Evolutionary conservation across 306 rosid genomes (phyloP), one percentile per base, ranked within the genome.

Genomic region (Gillenia trifoliata): DNA sequence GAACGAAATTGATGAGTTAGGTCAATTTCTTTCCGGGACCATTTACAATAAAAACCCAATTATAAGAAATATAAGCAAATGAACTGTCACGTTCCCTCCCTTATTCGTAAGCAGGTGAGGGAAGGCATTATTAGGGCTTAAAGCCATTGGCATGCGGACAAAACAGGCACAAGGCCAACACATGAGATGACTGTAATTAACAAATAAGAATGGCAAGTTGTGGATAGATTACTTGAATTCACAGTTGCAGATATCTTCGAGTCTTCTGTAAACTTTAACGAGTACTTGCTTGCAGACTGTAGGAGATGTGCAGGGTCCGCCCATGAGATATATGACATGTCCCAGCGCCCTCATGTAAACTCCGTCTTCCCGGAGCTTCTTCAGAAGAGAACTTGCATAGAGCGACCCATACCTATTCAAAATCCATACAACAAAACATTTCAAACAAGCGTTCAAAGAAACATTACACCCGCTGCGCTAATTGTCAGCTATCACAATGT

Each of bases 221-320:
- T 25, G 12, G 19, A 22, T 6, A 56, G 17, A 15, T 8, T 71
- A 71, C 66, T 23, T 23, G 19, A 71, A 55, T 55, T 55, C 70
- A 40, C 43, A 64, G 49, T 8, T 23, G 54, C 34, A 23, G 34
- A 67, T 25, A 64, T 88, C 93, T 66, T 91, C 87, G 30, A 94
- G 94, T 83, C 89, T 84, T 76, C 43, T 55, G 29, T 73, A 78
- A 61, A 94, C 96, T 78, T 91, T 91, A 67, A 77, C 55, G 47
- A 94, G 89, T n/a, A 87, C 75, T 79, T 87, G 88, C 84, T 50
- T 75, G 87, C 96, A 94, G 77, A 79, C 75, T 45, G 85, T 79
- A 43, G 97, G 87, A 77, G 89, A 82, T 29, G 97, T 89, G 90
- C 96, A 92, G 64, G 98, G 98, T 67, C 96, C 97, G 66, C 88